phyloP scores from a whole-genome alignment of 495 filamentous ascomycete species.

The Podospora tetraspora region DNA sequence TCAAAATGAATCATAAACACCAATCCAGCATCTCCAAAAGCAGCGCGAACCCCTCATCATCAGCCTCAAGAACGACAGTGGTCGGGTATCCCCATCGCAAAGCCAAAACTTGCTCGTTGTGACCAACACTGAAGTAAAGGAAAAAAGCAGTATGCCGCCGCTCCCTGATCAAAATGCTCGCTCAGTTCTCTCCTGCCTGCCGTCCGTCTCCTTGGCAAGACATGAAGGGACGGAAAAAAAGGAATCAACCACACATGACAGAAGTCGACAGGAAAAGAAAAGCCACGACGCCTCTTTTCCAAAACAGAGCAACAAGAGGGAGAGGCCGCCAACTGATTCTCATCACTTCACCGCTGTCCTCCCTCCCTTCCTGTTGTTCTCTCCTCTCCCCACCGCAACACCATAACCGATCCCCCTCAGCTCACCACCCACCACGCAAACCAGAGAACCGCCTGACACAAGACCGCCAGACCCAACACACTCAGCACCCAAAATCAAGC shows the following conservation, averaged over 20 bases:
- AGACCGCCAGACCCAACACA: neutral
- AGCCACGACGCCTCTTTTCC: neutral
- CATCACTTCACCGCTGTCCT: neutral
- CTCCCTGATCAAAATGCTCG: neutral
- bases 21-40: neutral
- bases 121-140: neutral
- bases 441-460: neutral
- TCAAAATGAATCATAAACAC: neutral
- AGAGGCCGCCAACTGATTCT: neutral
- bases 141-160: neutral
- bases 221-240: neutral
- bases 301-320: neutral
- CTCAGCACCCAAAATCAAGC: neutral
- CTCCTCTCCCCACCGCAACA: neutral
- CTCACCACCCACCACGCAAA: neutral
- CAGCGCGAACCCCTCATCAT: neutral
- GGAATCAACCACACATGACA: neutral
- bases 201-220: neutral
- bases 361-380: neutral
- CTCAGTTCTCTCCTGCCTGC: neutral
- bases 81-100: neutral
- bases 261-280: neutral
- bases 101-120: neutral
- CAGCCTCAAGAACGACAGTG: neutral
- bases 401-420: neutral